These are phyloP conservation scores for Aureobasidium sp. DNA, from an alignment of 2,329 filamentous ascomycete genomes.

Conservation along the genomic window DNA sequence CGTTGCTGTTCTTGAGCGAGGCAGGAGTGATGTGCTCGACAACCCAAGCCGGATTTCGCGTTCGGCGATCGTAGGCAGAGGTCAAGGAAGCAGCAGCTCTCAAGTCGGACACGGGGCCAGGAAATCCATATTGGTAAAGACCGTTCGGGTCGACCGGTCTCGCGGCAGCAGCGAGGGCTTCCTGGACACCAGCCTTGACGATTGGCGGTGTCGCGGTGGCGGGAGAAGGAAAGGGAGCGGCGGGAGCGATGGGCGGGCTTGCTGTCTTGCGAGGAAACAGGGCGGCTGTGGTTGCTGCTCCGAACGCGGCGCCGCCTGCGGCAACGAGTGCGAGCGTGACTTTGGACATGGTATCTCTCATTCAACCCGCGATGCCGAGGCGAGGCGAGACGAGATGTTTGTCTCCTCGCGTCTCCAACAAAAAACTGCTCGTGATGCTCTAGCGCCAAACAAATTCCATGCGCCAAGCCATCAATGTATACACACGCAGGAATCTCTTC, in stretches of 20 bases:
- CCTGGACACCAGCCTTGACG: conserved; percentile 19
- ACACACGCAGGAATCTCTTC: conserved; percentile 1
- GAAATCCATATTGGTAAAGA: conserved; percentile 63
- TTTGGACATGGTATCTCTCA: conserved; percentile 39
- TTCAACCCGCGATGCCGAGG: background rate
- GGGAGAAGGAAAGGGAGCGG: conserved; percentile 24
- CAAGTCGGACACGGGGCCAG: conserved; percentile 80
- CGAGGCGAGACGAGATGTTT: background rate
- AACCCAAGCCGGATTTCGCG: conserved; percentile 86
- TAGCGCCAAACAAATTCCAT: conserved; percentile 6
- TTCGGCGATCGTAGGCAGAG: conserved; percentile 83
- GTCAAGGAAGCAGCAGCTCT: conserved; percentile 69
- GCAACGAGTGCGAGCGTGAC: conserved; percentile 44
- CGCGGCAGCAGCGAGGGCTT: conserved; percentile 21
- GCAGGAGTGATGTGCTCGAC: conserved; percentile 89
- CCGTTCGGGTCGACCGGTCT: conserved; percentile 43
- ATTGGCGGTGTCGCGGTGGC: conserved; percentile 21
- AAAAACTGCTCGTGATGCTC: conserved; percentile 13
- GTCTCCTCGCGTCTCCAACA: background rate
- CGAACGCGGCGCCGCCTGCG: conserved; percentile 41
- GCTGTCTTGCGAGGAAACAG: conserved; percentile 33
- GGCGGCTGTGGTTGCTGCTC: conserved; percentile 43
- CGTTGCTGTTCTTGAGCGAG: conserved; percentile 67
- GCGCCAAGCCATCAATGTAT: conserved; percentile 10
- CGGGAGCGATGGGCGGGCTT: conserved; percentile 25